Evolutionary conservation across 2,329 filamentous ascomycete genomes (phyloP).

Genomic region (Aschersonia sp.): DNA sequence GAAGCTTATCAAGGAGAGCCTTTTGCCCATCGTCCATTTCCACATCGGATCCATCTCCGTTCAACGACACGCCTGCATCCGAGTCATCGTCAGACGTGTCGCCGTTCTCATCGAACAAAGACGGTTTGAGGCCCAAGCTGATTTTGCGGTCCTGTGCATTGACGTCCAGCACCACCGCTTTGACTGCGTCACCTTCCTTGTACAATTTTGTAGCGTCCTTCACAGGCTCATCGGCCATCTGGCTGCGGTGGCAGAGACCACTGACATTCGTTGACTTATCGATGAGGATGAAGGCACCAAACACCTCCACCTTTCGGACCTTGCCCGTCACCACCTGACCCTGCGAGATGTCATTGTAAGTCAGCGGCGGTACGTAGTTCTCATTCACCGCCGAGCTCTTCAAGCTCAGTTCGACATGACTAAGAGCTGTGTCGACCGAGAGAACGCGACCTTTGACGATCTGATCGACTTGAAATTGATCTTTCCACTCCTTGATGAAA

Average conservation of each 20-base stretch:
- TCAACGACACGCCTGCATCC: slow-evolving; percentile 29
- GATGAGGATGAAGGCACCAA: slow-evolving; percentile 84
- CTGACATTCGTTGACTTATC: slow-evolving; percentile 81
- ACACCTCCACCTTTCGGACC: slow-evolving; percentile 86
- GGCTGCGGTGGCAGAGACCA: slow-evolving; percentile 79
- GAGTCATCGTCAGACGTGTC: slow-evolving; percentile 31
- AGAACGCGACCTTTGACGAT: slow-evolving; percentile 79
- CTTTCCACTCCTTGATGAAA: slow-evolving; percentile 93
- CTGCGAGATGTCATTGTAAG: slow-evolving; percentile 59
- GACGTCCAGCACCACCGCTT: slow-evolving; percentile 73
- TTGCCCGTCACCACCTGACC: slow-evolving; percentile 81
- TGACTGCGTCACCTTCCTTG: slow-evolving; percentile 80
- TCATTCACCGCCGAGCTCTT: slow-evolving; percentile 75
- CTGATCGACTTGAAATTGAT: slow-evolving; percentile 74
- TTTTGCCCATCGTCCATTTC: slow-evolving; percentile 21
- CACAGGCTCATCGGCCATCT: slow-evolving; percentile 76
- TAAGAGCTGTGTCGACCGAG: slow-evolving; percentile 49
- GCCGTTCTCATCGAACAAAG: slow-evolving; percentile 58
- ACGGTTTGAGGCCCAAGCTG: slow-evolving; percentile 84
- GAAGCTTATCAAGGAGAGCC: slow-evolving; percentile 24
- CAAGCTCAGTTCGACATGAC: slow-evolving; percentile 71
- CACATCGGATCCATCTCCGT: slow-evolving; percentile 35
- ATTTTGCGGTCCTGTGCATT: slow-evolving; percentile 63
- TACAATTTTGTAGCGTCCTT: slow-evolving; percentile 82
- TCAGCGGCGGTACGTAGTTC: slow-evolving; percentile 59